Conservation (phyloP, 192 early-diverging fungal species). For the Lunasporangiospora selenospora region DNA sequence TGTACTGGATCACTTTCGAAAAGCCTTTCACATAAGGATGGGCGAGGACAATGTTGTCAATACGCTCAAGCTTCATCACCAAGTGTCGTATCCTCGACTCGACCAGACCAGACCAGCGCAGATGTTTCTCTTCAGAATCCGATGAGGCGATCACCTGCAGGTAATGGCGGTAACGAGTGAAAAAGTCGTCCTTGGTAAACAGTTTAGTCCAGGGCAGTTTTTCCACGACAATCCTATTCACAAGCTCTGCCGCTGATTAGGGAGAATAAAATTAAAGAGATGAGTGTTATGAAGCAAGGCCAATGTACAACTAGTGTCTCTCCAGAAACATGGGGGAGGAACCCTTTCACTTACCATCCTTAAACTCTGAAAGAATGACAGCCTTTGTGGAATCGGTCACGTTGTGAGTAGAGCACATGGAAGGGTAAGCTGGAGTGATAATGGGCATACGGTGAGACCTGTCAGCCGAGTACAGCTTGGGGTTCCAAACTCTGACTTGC, state of each 20-base stretch:
- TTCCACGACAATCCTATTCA: constrained; percentile 78
- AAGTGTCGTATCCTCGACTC: constrained; percentile 92
- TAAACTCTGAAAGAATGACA: constrained; percentile 88
- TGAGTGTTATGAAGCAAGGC: neutral
- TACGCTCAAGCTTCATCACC: constrained; percentile 81
- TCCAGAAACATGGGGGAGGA: too few relatives aligned
- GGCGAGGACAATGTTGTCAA: constrained; percentile 74
- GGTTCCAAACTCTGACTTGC: constrained; percentile 94
- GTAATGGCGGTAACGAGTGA: constrained; percentile 86
- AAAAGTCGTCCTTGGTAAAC: constrained; percentile 92
- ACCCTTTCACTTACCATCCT: constrained; percentile 55
- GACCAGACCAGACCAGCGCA: constrained; percentile 88
- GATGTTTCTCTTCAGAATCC: constrained; percentile 72
- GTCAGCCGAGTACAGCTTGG: constrained; percentile 83
- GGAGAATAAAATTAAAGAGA: neutral
- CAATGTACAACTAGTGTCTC: too few relatives aligned
- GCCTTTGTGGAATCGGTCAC: constrained; percentile 85
- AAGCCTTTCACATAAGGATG: constrained; percentile 94
- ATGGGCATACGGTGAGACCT: constrained; percentile 93
- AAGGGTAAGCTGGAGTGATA: constrained; percentile 98
- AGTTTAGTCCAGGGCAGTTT: constrained; percentile 81
- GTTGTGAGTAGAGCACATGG: constrained; percentile 98
- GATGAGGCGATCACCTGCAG: constrained; percentile 88
- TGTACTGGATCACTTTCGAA: constrained; percentile 70
- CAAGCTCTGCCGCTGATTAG: constrained; percentile 69